These are phyloP conservation scores for Gynochthodes officinalis DNA, from an alignment of 257 asterid genomes.

Conservation along the genomic window DNA sequence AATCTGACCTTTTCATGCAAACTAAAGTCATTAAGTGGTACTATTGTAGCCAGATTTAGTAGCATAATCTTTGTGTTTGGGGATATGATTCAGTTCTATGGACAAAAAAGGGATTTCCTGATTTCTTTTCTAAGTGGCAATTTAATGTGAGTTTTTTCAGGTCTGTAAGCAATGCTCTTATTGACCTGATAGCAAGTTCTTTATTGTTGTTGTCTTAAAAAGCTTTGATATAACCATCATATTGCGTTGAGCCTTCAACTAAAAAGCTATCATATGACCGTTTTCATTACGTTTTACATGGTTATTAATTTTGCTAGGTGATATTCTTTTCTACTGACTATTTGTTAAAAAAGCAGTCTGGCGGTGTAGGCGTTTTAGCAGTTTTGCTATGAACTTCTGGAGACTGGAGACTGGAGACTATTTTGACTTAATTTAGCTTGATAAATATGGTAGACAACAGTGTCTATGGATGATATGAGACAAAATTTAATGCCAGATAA, in stretches of 20 bases:
- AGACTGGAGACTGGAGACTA: too few species aligned
- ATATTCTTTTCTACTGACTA: background rate
- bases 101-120: background rate
- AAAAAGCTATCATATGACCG: background rate
- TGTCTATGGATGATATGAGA: background rate
- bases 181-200: background rate
- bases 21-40: background rate
- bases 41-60: background rate
- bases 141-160: background rate
- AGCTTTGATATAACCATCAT: background rate
- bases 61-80: background rate
- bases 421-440: background rate
- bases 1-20: background rate
- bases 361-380: background rate
- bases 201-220: background rate
- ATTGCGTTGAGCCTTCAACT: background rate
- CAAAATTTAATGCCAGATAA: background rate
- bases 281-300: background rate
- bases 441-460: background rate
- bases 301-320: background rate
- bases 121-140: background rate
- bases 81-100: background rate
- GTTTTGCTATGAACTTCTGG: background rate
- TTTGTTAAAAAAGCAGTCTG: background rate
- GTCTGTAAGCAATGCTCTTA: background rate